Percentiles rank a stretch among this genome's conserved stretches.
These are phyloP conservation scores for Macrolepiota fuliginosa DNA, from an alignment of 768 basidiomycete species.

Conservation along the genomic window DNA sequence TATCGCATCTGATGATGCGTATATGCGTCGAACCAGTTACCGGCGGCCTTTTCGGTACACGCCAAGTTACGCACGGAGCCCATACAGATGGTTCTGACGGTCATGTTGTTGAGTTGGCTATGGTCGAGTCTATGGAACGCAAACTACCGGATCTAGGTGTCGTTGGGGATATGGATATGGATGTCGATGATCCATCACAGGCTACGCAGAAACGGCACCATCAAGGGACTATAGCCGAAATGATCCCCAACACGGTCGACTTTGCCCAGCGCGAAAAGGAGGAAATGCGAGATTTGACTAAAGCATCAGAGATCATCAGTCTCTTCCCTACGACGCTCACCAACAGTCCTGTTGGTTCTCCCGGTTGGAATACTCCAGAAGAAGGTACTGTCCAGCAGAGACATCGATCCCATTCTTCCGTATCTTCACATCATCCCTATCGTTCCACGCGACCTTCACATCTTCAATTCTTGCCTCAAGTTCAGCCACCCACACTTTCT, in stretches of 20 bases:
- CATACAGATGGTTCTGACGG: constrained; percentile 44
- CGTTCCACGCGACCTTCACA: constrained; percentile 11
- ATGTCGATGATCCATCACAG: constrained; percentile 15
- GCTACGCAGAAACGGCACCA: not conserved
- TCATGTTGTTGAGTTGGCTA: constrained; percentile 30
- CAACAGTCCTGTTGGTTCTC: not conserved
- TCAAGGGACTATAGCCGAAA: not conserved
- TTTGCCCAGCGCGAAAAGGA: constrained; percentile 84
- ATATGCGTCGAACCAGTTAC: constrained; percentile 29
- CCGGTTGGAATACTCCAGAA: not conserved
- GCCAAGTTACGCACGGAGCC: constrained; percentile 21
- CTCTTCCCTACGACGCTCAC: constrained; percentile 26
- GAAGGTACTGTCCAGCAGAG: constrained; percentile 2
- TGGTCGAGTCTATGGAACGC: constrained; percentile 19
- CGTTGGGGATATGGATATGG: constrained; percentile 24
- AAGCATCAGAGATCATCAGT: constrained; percentile 74
- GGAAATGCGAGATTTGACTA: constrained; percentile 87
- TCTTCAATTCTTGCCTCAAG: constrained; percentile 14
- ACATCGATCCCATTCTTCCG: constrained; percentile 6
- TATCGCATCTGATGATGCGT: constrained; percentile 55
- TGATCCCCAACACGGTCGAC: constrained; percentile 62
- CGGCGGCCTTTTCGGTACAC: constrained; percentile 7
- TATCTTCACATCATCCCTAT: constrained; percentile 7
- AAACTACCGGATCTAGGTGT: constrained; percentile 15
- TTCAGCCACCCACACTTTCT: constrained; percentile 7